Evolutionary conservation across 2,329 filamentous ascomycete species (phyloP), one percentile per base, ranked within the genome.

Genomic region (Pezicula radicicola): DNA sequence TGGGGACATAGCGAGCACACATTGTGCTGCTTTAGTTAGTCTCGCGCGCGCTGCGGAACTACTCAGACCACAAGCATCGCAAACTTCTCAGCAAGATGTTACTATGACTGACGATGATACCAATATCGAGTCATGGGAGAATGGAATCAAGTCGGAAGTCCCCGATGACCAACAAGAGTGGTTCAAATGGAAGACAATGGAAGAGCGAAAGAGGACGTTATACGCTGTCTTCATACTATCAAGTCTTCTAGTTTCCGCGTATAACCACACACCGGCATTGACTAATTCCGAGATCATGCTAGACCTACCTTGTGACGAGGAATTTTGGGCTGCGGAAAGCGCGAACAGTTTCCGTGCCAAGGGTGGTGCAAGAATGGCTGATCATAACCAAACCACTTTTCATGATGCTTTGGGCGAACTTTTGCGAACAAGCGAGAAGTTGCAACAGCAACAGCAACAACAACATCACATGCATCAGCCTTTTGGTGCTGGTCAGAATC

Each of bases 221-320:
- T 97, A 92, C 67, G 85, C 88, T 44, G 88, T 97, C 52, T 97
- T 97, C 70, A 87, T 90, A 53, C 78, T 97, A 46, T 97, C 93
- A 3, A 97, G 93, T 68, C 78, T 97, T 42, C 76, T 96, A 13
- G 91, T 96, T 15, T 91, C 90, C 3, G 90, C 91, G 3, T 97
- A 97, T 73, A 97, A 97, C 67, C 91, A 96, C 67, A 83, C 89
- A 1, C 94, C 93, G 6, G 87, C 90, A 1, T 78, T 99, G 62
- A 91, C 93, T 42, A 97, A 97, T 68, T 97, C 93, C 0, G 93
- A 99, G 68, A 92, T 97, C 48, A 79, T 85, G 49, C 79, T 97
- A 25, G 89, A 96, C 63, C 76, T 97, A 16, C 94, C 94, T 3
- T 97, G 92, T 60, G 91, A 96, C 65, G 94, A 99, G 68, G 88